Evolutionary conservation across 2,329 filamentous ascomycete species (phyloP), one percentile per base, ranked within the genome.

Genomic region (Leptosphaerulina australis): DNA sequence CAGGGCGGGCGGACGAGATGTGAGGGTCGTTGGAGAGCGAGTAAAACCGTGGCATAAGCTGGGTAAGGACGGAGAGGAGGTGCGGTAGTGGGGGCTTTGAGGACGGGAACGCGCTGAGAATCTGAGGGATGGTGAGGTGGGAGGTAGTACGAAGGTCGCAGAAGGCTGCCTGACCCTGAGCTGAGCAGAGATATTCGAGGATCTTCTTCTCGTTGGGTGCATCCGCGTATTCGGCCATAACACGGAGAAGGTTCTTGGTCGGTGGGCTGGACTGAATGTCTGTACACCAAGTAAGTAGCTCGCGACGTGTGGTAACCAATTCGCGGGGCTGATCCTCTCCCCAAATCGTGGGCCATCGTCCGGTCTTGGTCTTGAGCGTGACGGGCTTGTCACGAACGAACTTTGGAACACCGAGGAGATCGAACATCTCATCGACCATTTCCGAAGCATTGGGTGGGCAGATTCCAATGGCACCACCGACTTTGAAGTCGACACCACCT

Each of bases 281-380:
- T 20, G 88, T 87, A 70, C 92, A 97, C 94, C 94, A 99, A 8
- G 88, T 96, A 46, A 99, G 79, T n/a, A 99, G 79, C 70, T 96
- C 93, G 39, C 93, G 83, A 37, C 93, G 86, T 0, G 92, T 97
- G 3, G 93, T 96, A 47, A 92, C 79, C n/a, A 99, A 79, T 69
- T 94, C 87, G 48, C 94, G 85, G 5, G 92, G 76, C 72, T 89
- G 76, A 15, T 97, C 93, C 2, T 96, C 90, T 31, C 93, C 94
- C 94, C 94, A 99, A 39, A 99, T 95, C 0, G 94, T 99, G 3
- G 94, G 94, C 93, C 93, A 99, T 39, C 94, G 83, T 25, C 93
- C 93, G 53, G 81, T 83, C 26, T 82, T 84, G 0, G 94, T 97
- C 71, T 86, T 86, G 61, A 97, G 76, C 14, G 88, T 78, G 14